phyloP scores from a whole-genome alignment of 257 asterid species.

The Nicotiana paniculata region DNA sequence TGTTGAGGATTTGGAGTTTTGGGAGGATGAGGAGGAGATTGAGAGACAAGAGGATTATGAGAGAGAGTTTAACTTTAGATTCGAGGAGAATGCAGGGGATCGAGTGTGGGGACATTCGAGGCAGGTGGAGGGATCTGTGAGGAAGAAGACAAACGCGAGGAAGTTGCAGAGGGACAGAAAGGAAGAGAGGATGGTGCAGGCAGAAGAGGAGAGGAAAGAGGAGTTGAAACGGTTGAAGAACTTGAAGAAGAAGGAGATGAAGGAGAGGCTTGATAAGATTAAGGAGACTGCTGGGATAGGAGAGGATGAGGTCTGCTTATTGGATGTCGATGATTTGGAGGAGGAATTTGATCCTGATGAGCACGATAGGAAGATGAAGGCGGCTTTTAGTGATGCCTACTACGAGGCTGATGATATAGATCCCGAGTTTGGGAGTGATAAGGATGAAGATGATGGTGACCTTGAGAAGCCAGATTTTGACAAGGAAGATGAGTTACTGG shows the following conservation, averaged over 20 bases:
- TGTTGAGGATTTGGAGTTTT: constrained; percentile 28
- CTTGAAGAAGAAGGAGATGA: constrained; percentile 74
- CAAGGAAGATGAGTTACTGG: constrained; percentile 80
- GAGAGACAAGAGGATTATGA: constrained; percentile 82
- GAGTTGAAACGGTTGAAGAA: constrained; percentile 83
- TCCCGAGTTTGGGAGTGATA: constrained; percentile 55
- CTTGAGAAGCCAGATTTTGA: constrained; percentile 73
- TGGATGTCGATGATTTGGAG: constrained; percentile 67
- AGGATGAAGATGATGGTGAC: constrained; percentile 36
- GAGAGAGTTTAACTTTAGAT: constrained; percentile 64
- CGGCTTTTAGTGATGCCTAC: constrained; percentile 52
- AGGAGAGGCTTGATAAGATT: constrained; percentile 72
- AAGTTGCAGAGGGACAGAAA: constrained; percentile 80
- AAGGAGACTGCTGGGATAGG: constrained; percentile 68
- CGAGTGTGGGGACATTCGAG: constrained; percentile 68
- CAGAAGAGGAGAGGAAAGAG: constrained; percentile 62
- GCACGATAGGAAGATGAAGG: constrained; percentile 71
- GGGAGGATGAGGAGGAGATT: constrained; percentile 67
- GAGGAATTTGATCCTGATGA: constrained; percentile 71
- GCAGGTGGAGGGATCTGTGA: constrained; percentile 76
- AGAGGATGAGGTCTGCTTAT: constrained; percentile 29
- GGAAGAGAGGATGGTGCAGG: constrained; percentile 64
- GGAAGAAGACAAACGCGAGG: constrained; percentile 62
- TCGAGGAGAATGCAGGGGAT: constrained; percentile 77
- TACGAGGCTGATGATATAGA: constrained; percentile 59